These are phyloP conservation scores for Colletotrichum gloeosporioides DNA, from an alignment of 2,329 filamentous ascomycete species.

Conservation along the genomic window DNA sequence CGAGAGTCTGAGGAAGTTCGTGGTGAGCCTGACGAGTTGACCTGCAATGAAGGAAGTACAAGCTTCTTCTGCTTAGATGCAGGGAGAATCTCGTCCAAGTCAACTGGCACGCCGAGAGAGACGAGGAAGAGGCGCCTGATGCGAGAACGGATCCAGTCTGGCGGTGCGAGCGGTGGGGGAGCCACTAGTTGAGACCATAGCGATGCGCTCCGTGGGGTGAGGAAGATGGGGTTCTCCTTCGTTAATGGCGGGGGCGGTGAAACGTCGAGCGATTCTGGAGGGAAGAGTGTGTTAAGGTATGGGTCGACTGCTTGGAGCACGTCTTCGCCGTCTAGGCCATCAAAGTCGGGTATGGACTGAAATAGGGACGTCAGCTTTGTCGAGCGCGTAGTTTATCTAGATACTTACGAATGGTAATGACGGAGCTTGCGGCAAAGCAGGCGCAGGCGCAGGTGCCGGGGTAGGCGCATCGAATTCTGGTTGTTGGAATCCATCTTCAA, in stretches of 20 bases:
- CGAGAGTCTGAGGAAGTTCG: constrained; percentile 61
- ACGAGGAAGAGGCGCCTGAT: constrained; percentile 95
- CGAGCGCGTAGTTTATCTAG: neutral
- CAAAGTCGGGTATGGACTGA: constrained; percentile 73
- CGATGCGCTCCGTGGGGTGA: constrained; percentile 85
- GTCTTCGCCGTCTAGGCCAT: constrained; percentile 64
- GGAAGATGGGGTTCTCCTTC: constrained; percentile 71
- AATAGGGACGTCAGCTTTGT: constrained; percentile 26
- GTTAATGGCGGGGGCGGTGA: constrained; percentile 55
- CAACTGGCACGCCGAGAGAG: constrained; percentile 92
- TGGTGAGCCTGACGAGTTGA: constrained; percentile 55
- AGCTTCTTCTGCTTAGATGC: constrained; percentile 98
- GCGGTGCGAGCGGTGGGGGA: constrained; percentile 90
- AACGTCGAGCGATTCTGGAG: constrained; percentile 58
- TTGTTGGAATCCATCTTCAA: constrained; percentile 75
- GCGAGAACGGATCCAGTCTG: constrained; percentile 96
- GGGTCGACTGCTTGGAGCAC: constrained; percentile 66
- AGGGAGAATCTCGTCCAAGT: constrained; percentile 95
- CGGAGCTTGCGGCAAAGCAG: constrained; percentile 38
- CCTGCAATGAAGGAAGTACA: constrained; percentile 79
- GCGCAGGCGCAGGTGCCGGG: constrained; percentile 32
- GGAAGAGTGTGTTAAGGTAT: constrained; percentile 72
- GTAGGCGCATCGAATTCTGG: constrained; percentile 41
- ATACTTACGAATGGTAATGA: constrained; percentile 50
- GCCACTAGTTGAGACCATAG: constrained; percentile 97